A percentile compares a stretch with the other conserved stretches of the same genome.
These are phyloP conservation scores for Orbilia ellipsospora DNA, from an alignment of 2,329 filamentous ascomycete genomes.

Conservation along the genomic window DNA sequence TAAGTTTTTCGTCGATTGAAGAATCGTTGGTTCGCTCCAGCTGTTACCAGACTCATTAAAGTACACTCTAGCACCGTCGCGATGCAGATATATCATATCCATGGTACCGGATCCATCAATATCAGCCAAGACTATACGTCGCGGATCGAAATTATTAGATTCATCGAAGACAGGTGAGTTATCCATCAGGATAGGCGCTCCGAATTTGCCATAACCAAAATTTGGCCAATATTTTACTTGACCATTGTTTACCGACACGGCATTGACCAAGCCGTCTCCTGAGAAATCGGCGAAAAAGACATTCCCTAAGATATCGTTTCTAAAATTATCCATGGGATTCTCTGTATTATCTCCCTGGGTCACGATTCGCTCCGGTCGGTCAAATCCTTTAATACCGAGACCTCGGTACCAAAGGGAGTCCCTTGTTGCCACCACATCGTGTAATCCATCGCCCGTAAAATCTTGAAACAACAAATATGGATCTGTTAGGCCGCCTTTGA, in stretches of 20 bases:
- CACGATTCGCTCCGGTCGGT: not conserved
- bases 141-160: slow-evolving; percentile 6
- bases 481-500: not conserved
- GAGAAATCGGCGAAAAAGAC: not conserved
- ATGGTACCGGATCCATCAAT: slow-evolving; percentile 31
- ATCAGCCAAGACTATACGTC: slow-evolving; percentile 39
- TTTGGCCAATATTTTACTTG: not conserved
- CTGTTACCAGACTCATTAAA: slow-evolving; percentile 20
- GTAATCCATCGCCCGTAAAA: not conserved
- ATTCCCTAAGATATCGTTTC: not conserved
- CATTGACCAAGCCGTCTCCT: not conserved
- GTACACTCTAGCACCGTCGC: slow-evolving; percentile 10
- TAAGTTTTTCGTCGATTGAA: not conserved
- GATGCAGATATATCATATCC: slow-evolving; percentile 21
- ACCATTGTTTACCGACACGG: not conserved
- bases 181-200: not conserved
- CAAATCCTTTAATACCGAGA: not conserved
- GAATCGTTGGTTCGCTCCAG: not conserved
- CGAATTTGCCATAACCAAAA: not conserved
- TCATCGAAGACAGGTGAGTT: not conserved
- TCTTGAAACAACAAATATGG: not conserved
- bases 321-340: too few relatives aligned
- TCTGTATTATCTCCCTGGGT: too few relatives aligned
- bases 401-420: not conserved
- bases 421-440: not conserved